These are phyloP conservation scores for Pelargonium cotyledonis DNA, from an alignment of 441 rosid species.

Conservation along the genomic window DNA sequence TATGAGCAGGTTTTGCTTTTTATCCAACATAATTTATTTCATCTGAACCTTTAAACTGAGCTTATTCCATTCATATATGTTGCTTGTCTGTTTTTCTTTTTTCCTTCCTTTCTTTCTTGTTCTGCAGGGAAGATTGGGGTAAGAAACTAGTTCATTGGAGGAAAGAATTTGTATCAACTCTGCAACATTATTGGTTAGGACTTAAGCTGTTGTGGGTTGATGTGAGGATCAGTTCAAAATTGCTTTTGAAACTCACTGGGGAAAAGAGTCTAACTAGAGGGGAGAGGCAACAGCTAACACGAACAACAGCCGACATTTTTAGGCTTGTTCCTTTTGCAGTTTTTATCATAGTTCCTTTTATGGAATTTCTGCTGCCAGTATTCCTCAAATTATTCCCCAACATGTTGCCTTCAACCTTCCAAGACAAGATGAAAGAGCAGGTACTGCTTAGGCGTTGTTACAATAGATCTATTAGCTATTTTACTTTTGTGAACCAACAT, in stretches of 20 bases:
- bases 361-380: constrained; percentile 82
- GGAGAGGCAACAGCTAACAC: constrained; percentile 83
- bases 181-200: constrained; percentile 66
- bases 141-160: constrained; percentile 49
- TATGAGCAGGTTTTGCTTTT: constrained; percentile 54
- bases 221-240: constrained; percentile 54
- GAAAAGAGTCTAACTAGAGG: constrained; percentile 84
- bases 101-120: constrained; percentile 8
- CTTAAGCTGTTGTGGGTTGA: constrained; percentile 52
- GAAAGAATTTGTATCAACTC: constrained; percentile 42
- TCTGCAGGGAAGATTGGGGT: constrained; percentile 54
- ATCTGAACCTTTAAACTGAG: constrained; percentile 6
- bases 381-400: constrained; percentile 57
- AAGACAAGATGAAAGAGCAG: constrained; percentile 68
- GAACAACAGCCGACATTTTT: constrained; percentile 86
- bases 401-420: constrained; percentile 66
- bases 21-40: constrained; percentile 10
- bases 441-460: constrained; percentile 19
- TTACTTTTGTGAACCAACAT: not conserved
- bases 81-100: constrained; percentile 14
- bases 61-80: not conserved
- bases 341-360: constrained; percentile 78
- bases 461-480: not conserved
- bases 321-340: constrained; percentile 93
- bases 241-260: constrained; percentile 71